phyloP scores from a whole-genome alignment of 768 basidiomycete species.

The Ramaria rubella region DNA sequence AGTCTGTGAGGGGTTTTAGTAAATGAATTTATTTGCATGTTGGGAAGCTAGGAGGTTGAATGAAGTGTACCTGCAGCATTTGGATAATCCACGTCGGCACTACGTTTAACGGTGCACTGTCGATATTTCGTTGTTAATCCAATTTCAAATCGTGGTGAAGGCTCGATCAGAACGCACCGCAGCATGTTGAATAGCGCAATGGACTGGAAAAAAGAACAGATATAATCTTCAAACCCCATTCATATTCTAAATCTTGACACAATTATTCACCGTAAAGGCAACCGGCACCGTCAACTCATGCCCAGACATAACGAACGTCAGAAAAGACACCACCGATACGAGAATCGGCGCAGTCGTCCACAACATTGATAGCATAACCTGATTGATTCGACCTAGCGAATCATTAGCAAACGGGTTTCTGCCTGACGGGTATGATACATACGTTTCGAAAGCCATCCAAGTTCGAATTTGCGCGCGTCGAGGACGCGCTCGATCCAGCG shows the following conservation, averaged over 20 bases:
- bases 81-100: slow-evolving; percentile 78
- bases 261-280: slow-evolving; percentile 69
- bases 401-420: neutral
- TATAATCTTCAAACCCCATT: too few species aligned
- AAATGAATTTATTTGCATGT: too few species aligned
- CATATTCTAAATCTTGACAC: too few species aligned
- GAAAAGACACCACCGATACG: slow-evolving; percentile 76
- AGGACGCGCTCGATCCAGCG: slow-evolving; percentile 64
- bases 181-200: slow-evolving; percentile 86
- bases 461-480: slow-evolving; percentile 60
- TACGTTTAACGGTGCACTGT: slow-evolving; percentile 63
- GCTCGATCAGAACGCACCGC: slow-evolving; percentile 35
- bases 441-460: slow-evolving; percentile 45
- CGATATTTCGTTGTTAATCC: neutral
- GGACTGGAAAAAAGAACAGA: slow-evolving; percentile 37
- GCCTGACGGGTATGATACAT: neutral
- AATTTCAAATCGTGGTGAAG: too few species aligned
- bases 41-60: too few species aligned
- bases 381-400: slow-evolving; percentile 57
- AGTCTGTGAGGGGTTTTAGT: too few species aligned
- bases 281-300: slow-evolving; percentile 69
- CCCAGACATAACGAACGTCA: slow-evolving; percentile 62
- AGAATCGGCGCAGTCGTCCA: slow-evolving; percentile 75
- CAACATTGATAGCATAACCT: slow-evolving; percentile 59
- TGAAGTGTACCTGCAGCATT: slow-evolving; percentile 62